Percentiles rank a stretch among this genome's conserved stretches.
These are phyloP conservation scores for Aspergillus proliferans DNA, from an alignment of 2,329 filamentous ascomycete species.

Conservation along the genomic window DNA sequence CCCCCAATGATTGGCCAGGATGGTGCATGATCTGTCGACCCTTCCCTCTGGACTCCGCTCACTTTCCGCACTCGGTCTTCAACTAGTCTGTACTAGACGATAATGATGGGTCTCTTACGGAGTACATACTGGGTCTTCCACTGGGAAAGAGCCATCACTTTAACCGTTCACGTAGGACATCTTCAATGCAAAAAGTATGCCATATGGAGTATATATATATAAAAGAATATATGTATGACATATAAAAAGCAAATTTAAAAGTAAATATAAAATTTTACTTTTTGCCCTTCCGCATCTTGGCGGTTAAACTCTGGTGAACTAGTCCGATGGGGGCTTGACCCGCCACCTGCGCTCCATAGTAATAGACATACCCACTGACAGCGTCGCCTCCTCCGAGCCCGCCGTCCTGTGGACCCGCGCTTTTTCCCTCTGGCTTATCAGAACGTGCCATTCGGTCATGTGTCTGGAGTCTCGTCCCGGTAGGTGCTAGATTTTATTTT, in stretches of 20 bases:
- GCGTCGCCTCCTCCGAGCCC: background rate
- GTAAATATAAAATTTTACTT: background rate
- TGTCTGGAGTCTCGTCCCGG: background rate
- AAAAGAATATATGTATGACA: background rate
- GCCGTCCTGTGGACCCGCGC: background rate
- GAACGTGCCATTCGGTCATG: background rate
- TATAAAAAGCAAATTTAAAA: background rate
- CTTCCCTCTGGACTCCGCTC: background rate
- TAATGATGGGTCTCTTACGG: background rate
- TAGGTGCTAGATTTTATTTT: background rate
- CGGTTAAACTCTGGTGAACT: too few relatives aligned
- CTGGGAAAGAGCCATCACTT: background rate
- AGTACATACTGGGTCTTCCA: background rate
- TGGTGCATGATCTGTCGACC: background rate
- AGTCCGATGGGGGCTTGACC: background rate
- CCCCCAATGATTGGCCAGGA: constrained; percentile 2
- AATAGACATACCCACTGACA: background rate
- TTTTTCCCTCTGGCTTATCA: background rate
- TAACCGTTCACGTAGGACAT: background rate
- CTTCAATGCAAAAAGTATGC: background rate
- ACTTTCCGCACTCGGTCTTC: constrained; percentile 1
- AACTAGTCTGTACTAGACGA: background rate
- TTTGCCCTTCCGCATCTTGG: background rate
- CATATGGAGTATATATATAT: background rate
- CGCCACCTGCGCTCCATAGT: background rate